phyloP scores from a whole-genome alignment of 2,329 filamentous ascomycete genomes.

The Pseudocercospora fuligena region DNA sequence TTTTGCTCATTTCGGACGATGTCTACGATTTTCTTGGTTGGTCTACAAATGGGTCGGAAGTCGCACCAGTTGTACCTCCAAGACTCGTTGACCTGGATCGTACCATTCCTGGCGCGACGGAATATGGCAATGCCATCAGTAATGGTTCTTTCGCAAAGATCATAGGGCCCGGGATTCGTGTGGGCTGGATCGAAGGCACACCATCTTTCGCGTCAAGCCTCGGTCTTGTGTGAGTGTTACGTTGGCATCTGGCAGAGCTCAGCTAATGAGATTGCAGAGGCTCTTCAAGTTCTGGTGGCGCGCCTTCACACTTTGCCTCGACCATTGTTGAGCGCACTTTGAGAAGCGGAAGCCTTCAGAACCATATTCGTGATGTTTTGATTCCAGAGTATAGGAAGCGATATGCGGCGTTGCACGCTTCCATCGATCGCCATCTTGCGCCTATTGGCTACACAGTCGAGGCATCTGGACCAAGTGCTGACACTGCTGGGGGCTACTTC shows the following conservation, averaged over 20 bases:
- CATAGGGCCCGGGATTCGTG: conserved; percentile 76
- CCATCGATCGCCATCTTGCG: conserved; percentile 63
- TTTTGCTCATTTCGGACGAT: conserved; percentile 82
- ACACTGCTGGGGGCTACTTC: conserved; percentile 78
- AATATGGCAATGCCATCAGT: conserved; percentile 78
- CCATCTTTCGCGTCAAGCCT: conserved; percentile 54
- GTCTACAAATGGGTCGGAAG: conserved; percentile 40
- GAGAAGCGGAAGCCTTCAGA: conserved; percentile 55
- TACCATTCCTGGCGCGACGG: conserved; percentile 63
- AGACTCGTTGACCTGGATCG: conserved; percentile 79
- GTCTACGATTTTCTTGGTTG: conserved; percentile 94
- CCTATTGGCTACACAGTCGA: conserved; percentile 64
- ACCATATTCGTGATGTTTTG: conserved; percentile 57
- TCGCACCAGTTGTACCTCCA: conserved; percentile 47
- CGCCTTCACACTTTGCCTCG: conserved; percentile 63
- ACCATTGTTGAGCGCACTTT: conserved; percentile 62
- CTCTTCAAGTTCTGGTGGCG: conserved; percentile 62
- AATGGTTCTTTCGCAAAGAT: conserved; percentile 93
- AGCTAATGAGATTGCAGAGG: conserved; percentile 41
- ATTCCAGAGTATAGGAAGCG: conserved; percentile 61
- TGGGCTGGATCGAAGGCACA: conserved; percentile 82
- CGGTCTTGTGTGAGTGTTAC: conserved; percentile 10
- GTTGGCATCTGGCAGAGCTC: neutral
- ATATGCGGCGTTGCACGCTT: conserved; percentile 60
- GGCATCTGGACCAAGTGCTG: conserved; percentile 35